Evolutionary conservation across 805 yeast species (phyloP), one percentile per base, ranked within the genome.

Genomic region (Groenewaldozyma tartarivorans): DNA sequence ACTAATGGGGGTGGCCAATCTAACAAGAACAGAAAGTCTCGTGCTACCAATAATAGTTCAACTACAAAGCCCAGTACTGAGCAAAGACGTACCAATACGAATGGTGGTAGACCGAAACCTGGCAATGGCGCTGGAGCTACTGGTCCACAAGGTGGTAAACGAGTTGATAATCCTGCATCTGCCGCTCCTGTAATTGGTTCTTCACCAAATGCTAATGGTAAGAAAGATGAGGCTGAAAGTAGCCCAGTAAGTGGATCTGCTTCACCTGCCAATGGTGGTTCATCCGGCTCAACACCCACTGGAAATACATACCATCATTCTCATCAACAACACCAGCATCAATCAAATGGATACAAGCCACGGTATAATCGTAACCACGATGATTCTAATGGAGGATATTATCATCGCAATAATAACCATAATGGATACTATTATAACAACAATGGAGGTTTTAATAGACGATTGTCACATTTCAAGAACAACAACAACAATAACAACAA

Each of bases 401-500:
- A 33, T 31, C 48, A 45, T n/a, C 47, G 22, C 17, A 24, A 42
- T 22, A 33, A 42, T 36, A 34, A 39, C 20, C 22, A 20, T 19
- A 15, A 35, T 26, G 38, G 41, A 44, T 42, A 45, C 29, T 9
- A n/a, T n/a, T n/a, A 41, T 36, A 39, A 36, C 33, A 20, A 24
- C 27, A 36, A 33, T 31, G 33, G 41, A 16, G 38, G 41, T 21
- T 39, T 32, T 9, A 45, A 43, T 16, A 33, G 47, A 22, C 39
- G 50, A 9, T 41, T 44, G n/a, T 42, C 45, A 30, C 49, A 49
- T 35, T 39, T 35, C 44, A 39, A 47, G 44, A 47, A 47, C 42
- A 38, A 45, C 45, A 39, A 27, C 33, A 41, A 31, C 30, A n/a
- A n/a, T n/a, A n/a, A n/a, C n/a, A n/a, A n/a, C n/a, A n/a, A n/a